These are phyloP conservation scores for Eucalyptus curtisii DNA, from an alignment of 345 rosid species.

Conservation along the genomic window DNA sequence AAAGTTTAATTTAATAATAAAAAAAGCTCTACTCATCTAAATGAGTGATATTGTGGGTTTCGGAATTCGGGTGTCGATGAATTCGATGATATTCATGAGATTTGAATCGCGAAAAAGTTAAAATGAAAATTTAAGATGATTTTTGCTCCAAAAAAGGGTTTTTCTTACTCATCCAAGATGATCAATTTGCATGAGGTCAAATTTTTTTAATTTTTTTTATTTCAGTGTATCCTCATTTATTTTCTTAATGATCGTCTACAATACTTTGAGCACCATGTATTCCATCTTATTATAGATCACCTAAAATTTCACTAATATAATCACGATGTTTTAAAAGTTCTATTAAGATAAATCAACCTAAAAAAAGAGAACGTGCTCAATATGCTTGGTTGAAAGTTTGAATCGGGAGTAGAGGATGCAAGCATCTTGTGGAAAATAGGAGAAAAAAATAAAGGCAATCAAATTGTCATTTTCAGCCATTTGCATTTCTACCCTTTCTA, in stretches of 20 bases:
- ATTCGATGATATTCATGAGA: background rate
- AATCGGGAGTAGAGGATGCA: background rate
- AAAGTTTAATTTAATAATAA: background rate
- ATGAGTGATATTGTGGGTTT: background rate
- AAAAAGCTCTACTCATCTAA: background rate
- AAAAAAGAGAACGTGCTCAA: background rate
- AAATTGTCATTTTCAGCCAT: background rate
- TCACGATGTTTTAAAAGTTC: background rate
- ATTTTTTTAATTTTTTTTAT: background rate
- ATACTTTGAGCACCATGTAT: background rate
- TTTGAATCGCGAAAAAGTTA: background rate
- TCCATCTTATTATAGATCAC: rapidly evolving
- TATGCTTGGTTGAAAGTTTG: background rate
- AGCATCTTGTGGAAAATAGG: background rate
- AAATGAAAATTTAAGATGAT: background rate
- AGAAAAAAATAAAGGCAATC: background rate
- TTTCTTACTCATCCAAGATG: background rate
- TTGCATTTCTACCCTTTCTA: background rate
- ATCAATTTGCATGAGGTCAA: no score
- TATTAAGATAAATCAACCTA: background rate
- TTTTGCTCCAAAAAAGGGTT: background rate
- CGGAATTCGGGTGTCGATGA: rapidly evolving
- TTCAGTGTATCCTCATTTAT: background rate
- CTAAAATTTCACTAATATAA: background rate
- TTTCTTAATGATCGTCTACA: background rate